phyloP scores from a whole-genome alignment of 305 asterid genomes.

The Fraxinus sp. region DNA sequence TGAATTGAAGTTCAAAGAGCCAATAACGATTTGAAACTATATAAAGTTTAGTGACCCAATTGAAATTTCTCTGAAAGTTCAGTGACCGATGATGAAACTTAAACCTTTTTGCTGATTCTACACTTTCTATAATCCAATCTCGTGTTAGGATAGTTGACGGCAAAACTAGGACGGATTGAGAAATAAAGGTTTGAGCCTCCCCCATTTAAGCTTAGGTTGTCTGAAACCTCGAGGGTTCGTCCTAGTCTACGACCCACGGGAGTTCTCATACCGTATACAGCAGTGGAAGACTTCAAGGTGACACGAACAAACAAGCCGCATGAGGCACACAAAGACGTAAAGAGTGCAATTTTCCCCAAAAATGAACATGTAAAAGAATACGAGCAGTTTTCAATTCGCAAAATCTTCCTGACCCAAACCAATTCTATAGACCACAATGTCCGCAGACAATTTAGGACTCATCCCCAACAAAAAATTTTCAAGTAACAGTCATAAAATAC shows the following conservation, averaged over 20 bases:
- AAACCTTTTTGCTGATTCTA: background rate
- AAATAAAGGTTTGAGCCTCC: background rate
- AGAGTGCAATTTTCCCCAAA: background rate
- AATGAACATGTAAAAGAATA: conserved; percentile 1
- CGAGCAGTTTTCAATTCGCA: conserved; percentile 28
- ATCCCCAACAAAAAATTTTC: conserved; percentile 22
- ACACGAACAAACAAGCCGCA: background rate
- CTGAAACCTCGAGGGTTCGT: background rate
- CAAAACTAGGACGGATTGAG: background rate
- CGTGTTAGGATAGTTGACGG: background rate
- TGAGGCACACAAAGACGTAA: background rate
- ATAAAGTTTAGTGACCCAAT: background rate
- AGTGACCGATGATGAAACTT: background rate
- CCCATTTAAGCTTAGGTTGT: background rate
- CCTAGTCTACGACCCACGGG: background rate
- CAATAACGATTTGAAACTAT: background rate
- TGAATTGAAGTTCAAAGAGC: background rate
- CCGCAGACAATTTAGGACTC: conserved; percentile 33
- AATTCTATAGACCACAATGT: conserved; percentile 29
- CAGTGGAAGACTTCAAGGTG: background rate
- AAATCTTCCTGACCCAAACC: conserved; percentile 27
- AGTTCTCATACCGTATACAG: background rate
- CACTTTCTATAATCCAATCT: background rate
- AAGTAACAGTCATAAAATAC: conserved; percentile 27
- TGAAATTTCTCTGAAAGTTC: background rate